Percentiles rank a stretch among this genome's conserved stretches.
Evolutionary conservation across 2,329 filamentous ascomycete species (phyloP).

Genomic region (Botrytis cinerea): DNA sequence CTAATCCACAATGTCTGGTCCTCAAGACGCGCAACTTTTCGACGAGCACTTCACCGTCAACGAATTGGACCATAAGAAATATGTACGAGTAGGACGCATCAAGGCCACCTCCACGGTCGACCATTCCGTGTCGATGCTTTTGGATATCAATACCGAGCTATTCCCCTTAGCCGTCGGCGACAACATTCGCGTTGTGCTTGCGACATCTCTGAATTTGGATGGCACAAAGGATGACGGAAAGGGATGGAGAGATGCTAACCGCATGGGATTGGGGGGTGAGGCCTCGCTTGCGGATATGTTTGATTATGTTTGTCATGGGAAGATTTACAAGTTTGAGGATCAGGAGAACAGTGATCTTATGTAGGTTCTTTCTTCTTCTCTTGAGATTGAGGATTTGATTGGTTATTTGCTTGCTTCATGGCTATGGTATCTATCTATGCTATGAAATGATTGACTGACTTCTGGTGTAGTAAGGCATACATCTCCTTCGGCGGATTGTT

Average conservation of each 20-base stretch:
- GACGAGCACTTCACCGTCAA: conserved; percentile 89
- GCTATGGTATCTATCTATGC: neutral
- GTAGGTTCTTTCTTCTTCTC: conserved; percentile 57
- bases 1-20: conserved; percentile 69
- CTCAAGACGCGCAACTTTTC: conserved; percentile 88
- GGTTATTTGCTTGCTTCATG: neutral
- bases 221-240: conserved; percentile 74
- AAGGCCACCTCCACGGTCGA: conserved; percentile 70
- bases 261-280: conserved; percentile 53
- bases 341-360: conserved; percentile 77
- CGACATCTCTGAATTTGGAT: conserved; percentile 83
- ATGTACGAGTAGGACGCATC: conserved; percentile 91
- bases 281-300: conserved; percentile 73
- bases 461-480: conserved; percentile 74
- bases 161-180: conserved; percentile 78
- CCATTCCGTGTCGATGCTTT: conserved; percentile 71
- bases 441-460: conserved; percentile 20
- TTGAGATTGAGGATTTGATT: neutral
- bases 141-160: conserved; percentile 93
- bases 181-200: conserved; percentile 76
- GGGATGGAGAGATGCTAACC: conserved; percentile 78
- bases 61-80: conserved; percentile 79
- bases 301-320: conserved; percentile 86
- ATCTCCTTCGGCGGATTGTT: conserved; percentile 91
- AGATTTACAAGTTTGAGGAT: conserved; percentile 87